A percentile compares a stretch with the other conserved stretches of the same genome.
phyloP scores from a whole-genome alignment of 108 stramenopile genomes.

The Nitzschia inconspicua region DNA sequence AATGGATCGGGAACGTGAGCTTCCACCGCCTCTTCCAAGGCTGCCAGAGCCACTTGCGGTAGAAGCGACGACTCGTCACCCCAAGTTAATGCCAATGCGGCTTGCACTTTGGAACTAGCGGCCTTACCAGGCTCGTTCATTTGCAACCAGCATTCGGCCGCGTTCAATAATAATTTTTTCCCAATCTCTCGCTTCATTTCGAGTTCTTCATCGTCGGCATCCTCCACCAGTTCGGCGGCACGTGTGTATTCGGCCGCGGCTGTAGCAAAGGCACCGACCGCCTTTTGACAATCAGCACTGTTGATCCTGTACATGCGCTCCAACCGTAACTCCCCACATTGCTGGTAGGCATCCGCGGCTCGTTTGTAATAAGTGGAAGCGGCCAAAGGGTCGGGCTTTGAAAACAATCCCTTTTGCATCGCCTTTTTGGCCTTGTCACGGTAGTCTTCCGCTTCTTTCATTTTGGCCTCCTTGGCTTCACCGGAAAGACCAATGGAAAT shows the following conservation, averaged over 20 bases:
- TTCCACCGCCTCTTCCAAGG: slow-evolving; percentile 75
- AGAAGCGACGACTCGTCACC: slow-evolving; percentile 31
- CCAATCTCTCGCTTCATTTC: slow-evolving; percentile 56
- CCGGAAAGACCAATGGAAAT: slow-evolving; percentile 37
- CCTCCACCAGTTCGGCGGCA: slow-evolving; percentile 64
- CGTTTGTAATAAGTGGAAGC: slow-evolving; percentile 82
- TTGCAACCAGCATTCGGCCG: slow-evolving; percentile 60
- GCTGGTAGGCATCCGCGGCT: slow-evolving; percentile 80
- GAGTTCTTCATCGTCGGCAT: slow-evolving; percentile 29
- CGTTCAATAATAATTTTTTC: slow-evolving; percentile 52
- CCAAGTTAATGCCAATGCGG: slow-evolving; percentile 60
- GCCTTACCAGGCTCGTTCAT: slow-evolving; percentile 69
- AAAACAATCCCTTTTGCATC: slow-evolving; percentile 67
- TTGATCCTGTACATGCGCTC: slow-evolving; percentile 72
- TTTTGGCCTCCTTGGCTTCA: slow-evolving; percentile 58
- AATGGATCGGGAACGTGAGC: slow-evolving; percentile 73
- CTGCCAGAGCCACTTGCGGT: slow-evolving; percentile 46
- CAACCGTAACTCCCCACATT: slow-evolving; percentile 61
- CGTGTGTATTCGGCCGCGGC: slow-evolving; percentile 74
- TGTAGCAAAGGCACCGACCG: slow-evolving; percentile 63
- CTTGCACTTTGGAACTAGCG: slow-evolving; percentile 46
- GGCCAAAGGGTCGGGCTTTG: slow-evolving; percentile 65
- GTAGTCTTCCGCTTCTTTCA: slow-evolving; percentile 77
- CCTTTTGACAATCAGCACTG: slow-evolving; percentile 65
- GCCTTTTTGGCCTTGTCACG: slow-evolving; percentile 78